phyloP scores from a whole-genome alignment of 148 eudicot species.

The Fallopia convolvulus region DNA sequence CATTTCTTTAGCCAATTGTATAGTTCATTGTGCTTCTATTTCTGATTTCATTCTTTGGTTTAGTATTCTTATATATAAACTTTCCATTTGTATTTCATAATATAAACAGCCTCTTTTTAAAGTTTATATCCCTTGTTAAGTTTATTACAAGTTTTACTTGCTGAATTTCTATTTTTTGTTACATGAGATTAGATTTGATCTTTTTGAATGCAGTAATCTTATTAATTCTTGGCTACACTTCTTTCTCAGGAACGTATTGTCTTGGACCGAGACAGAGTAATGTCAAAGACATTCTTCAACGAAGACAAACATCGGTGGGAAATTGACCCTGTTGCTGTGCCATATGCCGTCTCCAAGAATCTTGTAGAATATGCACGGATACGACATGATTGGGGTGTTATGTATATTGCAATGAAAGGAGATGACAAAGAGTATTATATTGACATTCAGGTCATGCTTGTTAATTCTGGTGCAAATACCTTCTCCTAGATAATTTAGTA shows the following conservation, averaged over 20 bases:
- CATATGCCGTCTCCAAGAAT: constrained; percentile 70
- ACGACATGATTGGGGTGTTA: constrained; percentile 84
- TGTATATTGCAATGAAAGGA: constrained; percentile 72
- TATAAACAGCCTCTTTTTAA: background rate
- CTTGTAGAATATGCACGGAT: constrained; percentile 70
- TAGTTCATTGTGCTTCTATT: background rate
- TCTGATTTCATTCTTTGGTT: background rate
- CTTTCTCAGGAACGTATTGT: constrained; percentile 57
- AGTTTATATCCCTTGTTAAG: background rate
- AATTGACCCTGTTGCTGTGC: constrained; percentile 81
- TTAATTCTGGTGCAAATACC: constrained; percentile 6
- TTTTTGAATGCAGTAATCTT: background rate
- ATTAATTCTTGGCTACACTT: background rate
- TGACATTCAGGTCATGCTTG: constrained; percentile 45
- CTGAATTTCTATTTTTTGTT: background rate
- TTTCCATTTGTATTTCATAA: background rate
- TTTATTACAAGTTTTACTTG: background rate
- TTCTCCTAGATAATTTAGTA: constrained; percentile 7
- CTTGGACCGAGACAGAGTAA: constrained; percentile 79
- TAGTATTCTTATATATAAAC: background rate
- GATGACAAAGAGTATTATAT: constrained; percentile 71
- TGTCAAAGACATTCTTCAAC: constrained; percentile 59
- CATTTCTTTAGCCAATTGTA: background rate
- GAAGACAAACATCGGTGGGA: constrained; percentile 76
- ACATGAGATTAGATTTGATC: background rate